phyloP scores from a whole-genome alignment of 2,329 filamentous ascomycete genomes.

The Gyromitra esculenta region DNA sequence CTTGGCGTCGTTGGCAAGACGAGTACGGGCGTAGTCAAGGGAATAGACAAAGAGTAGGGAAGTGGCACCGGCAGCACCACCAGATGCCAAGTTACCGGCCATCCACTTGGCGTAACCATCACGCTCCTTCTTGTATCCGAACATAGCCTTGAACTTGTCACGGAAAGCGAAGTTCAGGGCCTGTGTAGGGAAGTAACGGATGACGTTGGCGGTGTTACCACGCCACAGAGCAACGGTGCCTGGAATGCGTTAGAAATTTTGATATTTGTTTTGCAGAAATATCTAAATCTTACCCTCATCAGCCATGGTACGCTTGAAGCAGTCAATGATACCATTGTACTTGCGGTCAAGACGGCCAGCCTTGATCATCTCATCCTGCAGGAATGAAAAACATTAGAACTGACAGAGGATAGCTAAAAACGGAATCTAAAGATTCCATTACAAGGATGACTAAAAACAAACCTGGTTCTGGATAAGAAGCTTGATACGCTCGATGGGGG shows the following conservation, averaged over 20 bases:
- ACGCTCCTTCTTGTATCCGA: conserved; percentile 99
- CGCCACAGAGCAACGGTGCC: conserved; percentile 88
- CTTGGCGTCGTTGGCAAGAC: conserved; percentile 99
- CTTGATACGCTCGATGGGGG: conserved; percentile 99
- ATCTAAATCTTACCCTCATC: conserved; percentile 74
- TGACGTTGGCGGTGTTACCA: conserved; percentile 99
- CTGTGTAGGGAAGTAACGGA: conserved; percentile 99
- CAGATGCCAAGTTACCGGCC: conserved; percentile 98
- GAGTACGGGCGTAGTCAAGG: conserved; percentile 99
- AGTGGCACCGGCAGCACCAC: conserved; percentile 99
- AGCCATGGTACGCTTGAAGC: conserved; percentile 90
- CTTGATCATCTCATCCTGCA: conserved; percentile 99
- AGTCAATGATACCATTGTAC: conserved; percentile 92
- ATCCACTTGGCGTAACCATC: conserved; percentile 99
- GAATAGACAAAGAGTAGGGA: conserved; percentile 99
- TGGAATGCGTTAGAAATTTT: conserved; percentile 35
- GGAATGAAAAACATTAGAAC: conserved; percentile 51
- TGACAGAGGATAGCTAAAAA: not conserved
- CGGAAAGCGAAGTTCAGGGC: conserved; percentile 99
- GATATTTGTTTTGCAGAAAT: not conserved
- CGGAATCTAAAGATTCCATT: not conserved
- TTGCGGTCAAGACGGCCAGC: conserved; percentile 96
- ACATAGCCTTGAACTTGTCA: conserved; percentile 99
- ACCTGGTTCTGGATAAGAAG: conserved; percentile 99
- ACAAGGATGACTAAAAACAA: conserved; percentile 62